Percentiles rank a stretch among this genome's conserved stretches.
Conservation (phyloP, 208 protist genomes). For the Herpetomonas samuelpessoai region DNA sequence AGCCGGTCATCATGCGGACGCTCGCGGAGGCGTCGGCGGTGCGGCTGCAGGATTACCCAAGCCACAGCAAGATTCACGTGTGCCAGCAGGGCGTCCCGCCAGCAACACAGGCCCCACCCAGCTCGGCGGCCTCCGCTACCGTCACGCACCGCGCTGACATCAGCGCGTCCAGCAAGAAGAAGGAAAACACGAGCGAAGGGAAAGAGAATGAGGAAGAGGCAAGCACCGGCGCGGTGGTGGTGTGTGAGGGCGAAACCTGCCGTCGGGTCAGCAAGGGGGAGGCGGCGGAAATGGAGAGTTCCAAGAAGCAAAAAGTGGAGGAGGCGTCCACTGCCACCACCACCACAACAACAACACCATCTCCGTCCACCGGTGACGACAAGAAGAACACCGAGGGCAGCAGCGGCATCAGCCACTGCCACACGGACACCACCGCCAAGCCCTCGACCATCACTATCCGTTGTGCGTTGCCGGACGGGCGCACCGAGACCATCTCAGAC, state of each 20-base stretch:
- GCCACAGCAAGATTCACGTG: constrained; percentile 25
- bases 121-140: too few species aligned
- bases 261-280: constrained; percentile 9
- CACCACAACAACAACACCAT: too few species aligned
- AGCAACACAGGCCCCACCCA: neutral
- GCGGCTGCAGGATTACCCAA: constrained; percentile 41
- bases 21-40: constrained; percentile 26
- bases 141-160: too few species aligned
- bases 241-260: constrained; percentile 41
- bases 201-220: neutral
- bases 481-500: constrained; percentile 21
- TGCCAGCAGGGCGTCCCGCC: constrained; percentile 8
- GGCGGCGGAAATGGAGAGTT: neutral
- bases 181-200: too few species aligned
- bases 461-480: constrained; percentile 60
- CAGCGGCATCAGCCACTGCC: constrained; percentile 1
- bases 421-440: neutral
- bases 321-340: too few species aligned
- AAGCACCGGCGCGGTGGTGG: neutral
- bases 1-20: constrained; percentile 9
- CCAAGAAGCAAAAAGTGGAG: constrained; percentile 1
- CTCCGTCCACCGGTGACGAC: too few species aligned
- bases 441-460: constrained; percentile 38
- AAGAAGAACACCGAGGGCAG: neutral
- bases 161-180: too few species aligned